Percentiles rank a stretch among this genome's conserved stretches.
phyloP scores from a whole-genome alignment of 2,329 filamentous ascomycete genomes.

The Aspergillus proliferans region DNA sequence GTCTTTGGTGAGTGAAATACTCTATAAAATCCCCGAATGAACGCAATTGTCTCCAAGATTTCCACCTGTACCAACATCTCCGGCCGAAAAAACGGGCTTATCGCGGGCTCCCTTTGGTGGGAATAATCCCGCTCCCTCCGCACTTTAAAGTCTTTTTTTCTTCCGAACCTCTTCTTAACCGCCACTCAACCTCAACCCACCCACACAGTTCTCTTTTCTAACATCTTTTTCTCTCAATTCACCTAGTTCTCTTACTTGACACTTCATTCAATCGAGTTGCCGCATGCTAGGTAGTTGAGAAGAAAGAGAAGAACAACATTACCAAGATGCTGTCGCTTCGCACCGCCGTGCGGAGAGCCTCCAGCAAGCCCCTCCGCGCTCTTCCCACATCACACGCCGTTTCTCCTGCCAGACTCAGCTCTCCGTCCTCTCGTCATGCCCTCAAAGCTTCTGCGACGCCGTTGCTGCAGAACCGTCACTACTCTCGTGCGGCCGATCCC shows the following conservation, averaged over 20 bases:
- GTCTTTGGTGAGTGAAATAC: no score
- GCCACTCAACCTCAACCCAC: neutral
- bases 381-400: constrained; percentile 34
- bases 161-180: constrained; percentile 1
- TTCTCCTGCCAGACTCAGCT: constrained; percentile 22
- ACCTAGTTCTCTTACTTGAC: constrained; percentile 12
- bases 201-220: neutral
- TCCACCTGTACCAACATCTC: no score
- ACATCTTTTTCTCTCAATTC: neutral
- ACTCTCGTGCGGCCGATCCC: constrained; percentile 42
- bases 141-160: constrained; percentile 4
- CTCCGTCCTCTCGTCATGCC: constrained; percentile 18
- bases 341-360: constrained; percentile 39
- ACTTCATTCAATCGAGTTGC: constrained; percentile 24
- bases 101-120: neutral
- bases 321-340: constrained; percentile 38
- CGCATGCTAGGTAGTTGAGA: constrained; percentile 31
- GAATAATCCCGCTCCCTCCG: constrained; percentile 3
- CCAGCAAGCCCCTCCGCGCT: constrained; percentile 34
- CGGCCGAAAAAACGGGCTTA: no score
- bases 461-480: constrained; percentile 32
- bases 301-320: neutral
- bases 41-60: no score
- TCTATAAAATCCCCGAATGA: no score
- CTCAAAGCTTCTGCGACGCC: constrained; percentile 21